Evolutionary conservation across 2,329 filamentous ascomycete species (phyloP), one percentile per base, ranked within the genome.

Genomic region (Raffaelea deltoideospora): DNA sequence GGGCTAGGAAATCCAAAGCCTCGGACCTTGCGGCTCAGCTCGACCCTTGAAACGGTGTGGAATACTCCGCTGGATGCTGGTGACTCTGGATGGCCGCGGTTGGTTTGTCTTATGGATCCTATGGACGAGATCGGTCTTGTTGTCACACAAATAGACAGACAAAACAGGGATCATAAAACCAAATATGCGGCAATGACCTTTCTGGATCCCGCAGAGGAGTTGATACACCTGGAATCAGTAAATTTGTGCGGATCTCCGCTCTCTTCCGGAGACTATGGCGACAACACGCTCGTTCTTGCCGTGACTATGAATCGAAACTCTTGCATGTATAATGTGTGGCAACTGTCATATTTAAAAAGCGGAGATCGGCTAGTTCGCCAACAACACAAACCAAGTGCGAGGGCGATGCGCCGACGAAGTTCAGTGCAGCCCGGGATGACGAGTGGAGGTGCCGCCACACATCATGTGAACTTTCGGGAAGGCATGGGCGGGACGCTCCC

Each of bases 41-140:
- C 63, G 17, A 72, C 69, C 0, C 46, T 76, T 37, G 72, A 73
- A 39, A 67, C 66, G 37, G 59, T 72, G 49, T 76, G 69, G 64
- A 69, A 76, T 22, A 53, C 62, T 2, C 64, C 69, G 4, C 47
- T 67, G 37, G 61, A 69, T 29, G 62, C 64, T 28, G 61, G 58
- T 21, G 68, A 71, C 44, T 67, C 69, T 2, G 73, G 76, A 35
- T 75, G 81, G 61, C 81, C 82, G 1, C 68, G 84, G 22, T 61
- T 95, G 1, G 87, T 92, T 45, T 84, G 80, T 20, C 64, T 98
- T 33, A 86, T 80, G 3, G 84, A 93, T 50, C 88, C 88, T 3
- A 63, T 95, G 39, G 71, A 83, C 3, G 87, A 95, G 47, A 67
- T 95, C 48, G 88, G 87, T 1, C 61, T 94, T 31, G 75, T 95